Conservation (phyloP, 805 yeast genomes). For the Candida andamanensis region DNA sequence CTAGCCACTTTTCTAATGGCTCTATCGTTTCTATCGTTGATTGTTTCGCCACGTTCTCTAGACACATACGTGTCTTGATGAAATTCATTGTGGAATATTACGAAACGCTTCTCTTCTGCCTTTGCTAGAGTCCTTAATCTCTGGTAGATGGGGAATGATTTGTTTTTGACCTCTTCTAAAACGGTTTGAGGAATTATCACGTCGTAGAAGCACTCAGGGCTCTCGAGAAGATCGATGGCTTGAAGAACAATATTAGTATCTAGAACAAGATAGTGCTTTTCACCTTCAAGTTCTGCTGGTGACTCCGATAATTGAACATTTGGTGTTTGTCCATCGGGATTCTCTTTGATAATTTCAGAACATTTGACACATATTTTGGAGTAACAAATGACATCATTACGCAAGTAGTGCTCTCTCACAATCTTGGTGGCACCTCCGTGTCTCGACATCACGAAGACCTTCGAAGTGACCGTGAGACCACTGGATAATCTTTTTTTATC, state of each 20-base stretch:
- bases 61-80: constrained; percentile 61
- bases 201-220: constrained; percentile 70
- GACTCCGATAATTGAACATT: constrained; percentile 57
- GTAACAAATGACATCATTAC: constrained; percentile 90
- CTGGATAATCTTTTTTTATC: constrained; percentile 33
- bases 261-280: constrained; percentile 74
- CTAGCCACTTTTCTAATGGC: constrained; percentile 72
- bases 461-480: constrained; percentile 64
- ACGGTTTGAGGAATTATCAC: constrained; percentile 95
- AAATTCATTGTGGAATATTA: constrained; percentile 92
- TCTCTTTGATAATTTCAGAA: constrained; percentile 46
- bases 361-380: constrained; percentile 68
- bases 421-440: constrained; percentile 87
- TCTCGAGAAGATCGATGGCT: constrained; percentile 87
- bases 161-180: constrained; percentile 84
- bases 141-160: constrained; percentile 82
- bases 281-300: constrained; percentile 48
- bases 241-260: constrained; percentile 87
- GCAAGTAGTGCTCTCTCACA: constrained; percentile 88
- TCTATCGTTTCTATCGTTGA: constrained; percentile 88
- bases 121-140: constrained; percentile 75
- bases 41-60: constrained; percentile 61
- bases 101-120: constrained; percentile 73
- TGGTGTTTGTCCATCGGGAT: constrained; percentile 64
- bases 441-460: constrained; percentile 87